Evolutionary conservation across 2,329 filamentous ascomycete genomes (phyloP).

Genomic region (Neophaeococcomyces mojaviensis): DNA sequence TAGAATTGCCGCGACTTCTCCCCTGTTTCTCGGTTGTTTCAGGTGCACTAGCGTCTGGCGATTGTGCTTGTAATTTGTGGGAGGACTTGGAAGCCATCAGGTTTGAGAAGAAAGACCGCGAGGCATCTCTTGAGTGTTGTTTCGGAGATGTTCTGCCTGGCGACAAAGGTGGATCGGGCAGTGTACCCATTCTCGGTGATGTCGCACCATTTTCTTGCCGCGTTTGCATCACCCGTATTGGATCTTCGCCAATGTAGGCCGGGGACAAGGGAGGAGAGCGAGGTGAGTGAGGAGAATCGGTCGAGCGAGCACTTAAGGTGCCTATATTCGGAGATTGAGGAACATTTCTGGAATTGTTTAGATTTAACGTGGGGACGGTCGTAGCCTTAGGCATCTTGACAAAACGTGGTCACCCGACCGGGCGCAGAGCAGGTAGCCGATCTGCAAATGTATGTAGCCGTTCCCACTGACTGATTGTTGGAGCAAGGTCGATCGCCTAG

Average conservation of each 20-base stretch:
- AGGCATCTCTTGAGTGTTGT: constrained; percentile 38
- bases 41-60: constrained; percentile 31
- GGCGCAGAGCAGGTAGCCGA: constrained; percentile 16
- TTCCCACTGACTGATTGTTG: not conserved
- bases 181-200: constrained; percentile 39
- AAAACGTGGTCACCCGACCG: constrained; percentile 7
- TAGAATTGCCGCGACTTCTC: constrained; percentile 36
- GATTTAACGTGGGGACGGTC: constrained; percentile 19
- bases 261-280: constrained; percentile 6
- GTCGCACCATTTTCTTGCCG: constrained; percentile 20
- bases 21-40: constrained; percentile 24
- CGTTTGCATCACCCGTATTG: constrained; percentile 1
- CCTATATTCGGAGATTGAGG: constrained; percentile 14
- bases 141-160: constrained; percentile 27
- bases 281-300: constrained; percentile 15
- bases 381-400: constrained; percentile 22
- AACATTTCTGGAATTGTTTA: constrained; percentile 18
- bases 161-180: constrained; percentile 39
- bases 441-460: constrained; percentile 1
- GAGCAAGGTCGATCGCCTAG: not conserved
- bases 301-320: constrained; percentile 20
- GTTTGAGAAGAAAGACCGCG: constrained; percentile 40
- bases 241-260: not conserved
- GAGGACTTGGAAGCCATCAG: constrained; percentile 41
- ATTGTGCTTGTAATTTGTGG: constrained; percentile 26